Conservation (phyloP, 148 eudicot genomes). For the Chenopodium quinoa region DNA sequence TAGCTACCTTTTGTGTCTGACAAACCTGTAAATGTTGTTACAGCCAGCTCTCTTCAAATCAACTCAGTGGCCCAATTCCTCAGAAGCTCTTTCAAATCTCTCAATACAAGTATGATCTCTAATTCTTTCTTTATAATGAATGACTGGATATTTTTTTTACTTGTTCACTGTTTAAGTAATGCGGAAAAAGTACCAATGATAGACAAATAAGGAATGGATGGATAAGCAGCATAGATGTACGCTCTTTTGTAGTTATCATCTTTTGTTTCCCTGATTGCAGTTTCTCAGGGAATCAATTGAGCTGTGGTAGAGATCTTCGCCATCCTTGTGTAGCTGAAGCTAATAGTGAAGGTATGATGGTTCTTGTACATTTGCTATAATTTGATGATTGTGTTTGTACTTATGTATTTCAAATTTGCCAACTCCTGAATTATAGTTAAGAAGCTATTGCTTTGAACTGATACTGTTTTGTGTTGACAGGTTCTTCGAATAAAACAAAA, state of each 20-base stretch:
- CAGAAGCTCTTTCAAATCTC: constrained; percentile 53
- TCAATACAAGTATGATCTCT: constrained; percentile 63
- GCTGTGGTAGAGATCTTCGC: constrained; percentile 56
- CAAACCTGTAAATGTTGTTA: constrained; percentile 26
- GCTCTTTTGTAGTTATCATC: constrained; percentile 9
- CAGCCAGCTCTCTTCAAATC: constrained; percentile 84
- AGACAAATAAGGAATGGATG: background rate
- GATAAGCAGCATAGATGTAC: background rate
- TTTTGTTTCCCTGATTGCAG: constrained; percentile 42
- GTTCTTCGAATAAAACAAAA: constrained; percentile 57
- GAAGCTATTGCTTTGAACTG: constrained; percentile 19
- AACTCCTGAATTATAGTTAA: background rate
- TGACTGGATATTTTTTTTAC: background rate
- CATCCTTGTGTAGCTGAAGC: constrained; percentile 59
- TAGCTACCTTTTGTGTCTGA: constrained; percentile 10
- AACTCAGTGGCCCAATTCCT: constrained; percentile 74
- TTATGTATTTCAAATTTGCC: background rate
- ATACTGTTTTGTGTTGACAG: constrained; percentile 39
- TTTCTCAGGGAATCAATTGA: constrained; percentile 72
- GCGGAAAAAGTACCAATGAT: background rate
- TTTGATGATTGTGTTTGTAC: background rate
- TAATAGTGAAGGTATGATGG: constrained; percentile 30
- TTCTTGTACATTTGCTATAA: background rate
- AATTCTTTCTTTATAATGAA: background rate
- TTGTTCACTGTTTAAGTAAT: background rate